Evolutionary conservation across 2,329 filamentous ascomycete species (phyloP), one percentile per base, ranked within the genome.

Genomic region (Fusarium nurragi): DNA sequence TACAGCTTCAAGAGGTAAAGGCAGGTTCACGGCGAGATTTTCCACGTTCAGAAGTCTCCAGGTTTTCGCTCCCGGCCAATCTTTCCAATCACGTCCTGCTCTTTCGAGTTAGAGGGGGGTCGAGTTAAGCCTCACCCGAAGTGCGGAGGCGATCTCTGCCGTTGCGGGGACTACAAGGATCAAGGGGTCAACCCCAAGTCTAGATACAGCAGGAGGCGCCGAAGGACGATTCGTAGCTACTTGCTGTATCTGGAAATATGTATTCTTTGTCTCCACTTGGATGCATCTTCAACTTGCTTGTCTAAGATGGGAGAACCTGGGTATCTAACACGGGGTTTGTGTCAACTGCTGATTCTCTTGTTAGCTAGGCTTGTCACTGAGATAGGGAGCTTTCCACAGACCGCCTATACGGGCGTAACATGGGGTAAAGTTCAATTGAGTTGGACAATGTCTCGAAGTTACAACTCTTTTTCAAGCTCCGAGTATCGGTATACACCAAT

Each of bases 131-230:
- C 62, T 56, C 44, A 45, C 25, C 40, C 23, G 21, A 34, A 40
- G 48, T 52, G 62, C 36, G 62, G 62, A 50, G 59, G 18, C 14
- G 43, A 40, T 34, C 44, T 30, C 21, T 47, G 46, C n/a, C 9
- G 16, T 46, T 54, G 34, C 34, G 59, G 55, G 34, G 22, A 18
- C 13, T 14, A 26, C 37, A 34, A 14, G 34, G 45, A 19, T 50
- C 30, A 40, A 23, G 19, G 23, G 18, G 13, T 19, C 18, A 36
- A 22, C 13, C 6, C 19, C 14, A 49, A 47, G 12, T 36, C 63
- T 28, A 19, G 8, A 64, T 64, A 16, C 22, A 41, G 64, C 49
- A 66, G 43, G 49, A 67, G 49, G 45, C 44, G 22, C 64, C 64
- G 64, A 67, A 28, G 22, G 18, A 25, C n/a, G 21, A 3, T 32